Evolutionary conservation across 768 basidiomycete genomes (phyloP), one percentile per base, ranked within the genome.

Genomic region (Phylloporus arenicola): DNA sequence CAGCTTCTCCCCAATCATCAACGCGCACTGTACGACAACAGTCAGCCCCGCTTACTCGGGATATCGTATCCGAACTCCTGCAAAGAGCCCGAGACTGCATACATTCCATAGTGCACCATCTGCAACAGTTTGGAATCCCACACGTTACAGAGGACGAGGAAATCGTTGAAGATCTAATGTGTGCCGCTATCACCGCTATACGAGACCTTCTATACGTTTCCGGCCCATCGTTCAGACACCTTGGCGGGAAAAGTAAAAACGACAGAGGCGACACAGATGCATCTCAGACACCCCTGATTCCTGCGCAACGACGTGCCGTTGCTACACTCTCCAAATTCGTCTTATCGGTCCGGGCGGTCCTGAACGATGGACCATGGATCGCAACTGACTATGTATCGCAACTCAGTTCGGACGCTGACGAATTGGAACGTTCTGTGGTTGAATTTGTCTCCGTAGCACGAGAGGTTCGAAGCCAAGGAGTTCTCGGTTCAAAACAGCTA

Each of bases 311-410:
- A 46, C 88, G 88, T 51, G 83, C 92, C 17, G 86, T 90, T 4
- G 88, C 90, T 0, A 92, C 90, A 0, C 75, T 94, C 4, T 92
- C 90, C 33, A 86, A 92, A 62, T 80, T 96, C 25, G 85, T 94
- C 30, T 76, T 94, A 2, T 90, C 88, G 10, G 83, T 88, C 1
- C 83, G 92, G 24, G 92, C 93, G 2, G 82, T 88, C 64, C 74
- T 84, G 3, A 80, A 75, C 45, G 57, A 67, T 47, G 68, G 57
- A 2, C 62, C 66, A 0, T 64, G 67, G 68, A 57, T 33, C 12
- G 22, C 35, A 10, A 51, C 24, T 20, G 59, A 64, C 22, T 52
- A 45, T 16, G 56, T 67, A 4, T 57, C 53, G 3, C 79, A 86
- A 34, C 84, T 88, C 57, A 80, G 82, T 56, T 73, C 76, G 2